Conservation (phyloP, 257 asterid genomes). For the Solanum infundibuliforme region DNA sequence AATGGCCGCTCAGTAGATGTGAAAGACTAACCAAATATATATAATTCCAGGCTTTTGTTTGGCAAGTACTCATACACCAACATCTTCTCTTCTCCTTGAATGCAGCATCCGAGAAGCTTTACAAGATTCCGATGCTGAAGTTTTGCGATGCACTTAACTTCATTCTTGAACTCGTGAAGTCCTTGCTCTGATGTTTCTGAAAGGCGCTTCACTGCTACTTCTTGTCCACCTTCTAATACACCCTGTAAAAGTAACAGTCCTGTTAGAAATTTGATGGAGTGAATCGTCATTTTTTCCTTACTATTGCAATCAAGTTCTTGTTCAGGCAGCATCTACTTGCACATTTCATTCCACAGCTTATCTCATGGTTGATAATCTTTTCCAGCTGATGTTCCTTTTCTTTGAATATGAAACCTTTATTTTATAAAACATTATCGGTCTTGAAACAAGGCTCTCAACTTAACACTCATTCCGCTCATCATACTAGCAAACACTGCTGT, state of each 20-base stretch:
- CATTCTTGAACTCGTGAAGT: slow-evolving; percentile 28
- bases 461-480: not conserved
- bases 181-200: slow-evolving; percentile 22
- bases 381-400: not conserved
- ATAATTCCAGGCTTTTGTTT: slow-evolving; percentile 21
- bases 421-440: not conserved
- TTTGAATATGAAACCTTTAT: not conserved
- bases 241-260: slow-evolving; percentile 2
- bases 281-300: not conserved
- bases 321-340: not conserved
- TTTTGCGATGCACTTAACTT: slow-evolving; percentile 20
- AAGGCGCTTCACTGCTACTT: slow-evolving; percentile 26
- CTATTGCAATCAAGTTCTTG: not conserved
- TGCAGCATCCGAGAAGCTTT: slow-evolving; percentile 27
- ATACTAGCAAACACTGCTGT: not conserved
- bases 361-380: not conserved
- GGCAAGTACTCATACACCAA: slow-evolving; percentile 27
- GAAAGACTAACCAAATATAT: slow-evolving; percentile 13
- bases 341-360: not conserved
- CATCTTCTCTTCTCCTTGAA: slow-evolving; percentile 21
- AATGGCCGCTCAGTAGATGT: not conserved
- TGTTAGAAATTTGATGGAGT: not conserved
- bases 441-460: not conserved
- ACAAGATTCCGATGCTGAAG: slow-evolving; percentile 35
- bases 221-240: slow-evolving; percentile 18